phyloP scores from a whole-genome alignment of 345 rosid genomes.

The Eutrema heterophyllum region DNA sequence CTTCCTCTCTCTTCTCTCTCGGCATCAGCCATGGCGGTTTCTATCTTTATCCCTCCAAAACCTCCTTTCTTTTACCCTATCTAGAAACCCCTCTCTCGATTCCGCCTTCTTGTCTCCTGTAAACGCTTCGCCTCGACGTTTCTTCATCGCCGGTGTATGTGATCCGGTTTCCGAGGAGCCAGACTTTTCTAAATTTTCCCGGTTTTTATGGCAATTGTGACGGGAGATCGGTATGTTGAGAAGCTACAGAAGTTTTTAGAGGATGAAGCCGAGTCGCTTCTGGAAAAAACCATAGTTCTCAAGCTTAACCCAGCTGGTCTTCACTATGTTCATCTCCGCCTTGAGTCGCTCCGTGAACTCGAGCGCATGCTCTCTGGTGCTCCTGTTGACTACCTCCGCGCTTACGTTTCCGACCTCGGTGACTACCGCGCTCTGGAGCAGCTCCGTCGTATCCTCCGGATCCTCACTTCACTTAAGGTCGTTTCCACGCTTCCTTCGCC shows the following conservation, averaged over 20 bases:
- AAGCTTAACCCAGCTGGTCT: conserved; percentile 96
- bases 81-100: conserved; percentile 5
- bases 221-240: conserved; percentile 96
- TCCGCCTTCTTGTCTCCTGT: not conserved
- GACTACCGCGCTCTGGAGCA: conserved; percentile 95
- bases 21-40: conserved; percentile 34
- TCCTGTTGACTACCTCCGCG: conserved; percentile 93
- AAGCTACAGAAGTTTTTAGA: conserved; percentile 75
- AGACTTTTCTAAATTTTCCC: not conserved
- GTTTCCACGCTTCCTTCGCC: conserved; percentile 72
- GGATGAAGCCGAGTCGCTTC: conserved; percentile 55
- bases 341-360: conserved; percentile 84
- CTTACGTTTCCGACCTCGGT: conserved; percentile 90
- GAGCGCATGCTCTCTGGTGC: conserved; percentile 80
- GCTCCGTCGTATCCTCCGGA: conserved; percentile 80
- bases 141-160: not conserved
- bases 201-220: conserved; percentile 69
- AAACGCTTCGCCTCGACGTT: not conserved
- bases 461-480: conserved; percentile 72
- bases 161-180: not conserved
- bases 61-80: conserved; percentile 27
- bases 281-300: conserved; percentile 61
- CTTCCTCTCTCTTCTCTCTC: not conserved
- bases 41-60: conserved; percentile 37
- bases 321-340: conserved; percentile 86